These are phyloP conservation scores for Auricularia heimuer DNA, from an alignment of 768 basidiomycete genomes.

Conservation along the genomic window DNA sequence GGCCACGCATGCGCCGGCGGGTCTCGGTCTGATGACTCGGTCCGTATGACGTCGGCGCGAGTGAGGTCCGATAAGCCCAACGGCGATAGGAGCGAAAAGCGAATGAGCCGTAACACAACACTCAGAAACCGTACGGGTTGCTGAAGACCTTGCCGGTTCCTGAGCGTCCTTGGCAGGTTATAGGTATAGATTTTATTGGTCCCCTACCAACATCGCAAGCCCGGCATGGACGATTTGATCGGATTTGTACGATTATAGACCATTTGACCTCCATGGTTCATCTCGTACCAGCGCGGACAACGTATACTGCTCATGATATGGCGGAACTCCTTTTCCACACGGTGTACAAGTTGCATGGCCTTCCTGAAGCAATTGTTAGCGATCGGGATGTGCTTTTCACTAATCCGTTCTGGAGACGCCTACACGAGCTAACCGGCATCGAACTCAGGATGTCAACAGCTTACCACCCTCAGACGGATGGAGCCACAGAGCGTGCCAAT, in stretches of 20 bases:
- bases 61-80: too few relatives aligned
- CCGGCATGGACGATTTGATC: conserved; percentile 15
- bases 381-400: conserved; percentile 28
- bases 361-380: conserved; percentile 20
- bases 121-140: conserved; percentile 16
- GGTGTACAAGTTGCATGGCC: conserved; percentile 27
- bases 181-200: conserved; percentile 21
- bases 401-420: conserved; percentile 21
- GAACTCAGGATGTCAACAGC: conserved; percentile 24
- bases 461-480: conserved; percentile 31
- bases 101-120: background rate
- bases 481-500: conserved; percentile 18
- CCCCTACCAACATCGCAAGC: conserved; percentile 17
- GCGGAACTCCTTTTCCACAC: conserved; percentile 27
- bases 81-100: too few relatives aligned
- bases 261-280: conserved; percentile 16
- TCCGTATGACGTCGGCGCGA: too few relatives aligned
- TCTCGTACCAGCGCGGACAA: conserved; percentile 20
- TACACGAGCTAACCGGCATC: conserved; percentile 16
- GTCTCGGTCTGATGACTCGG: too few relatives aligned
- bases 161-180: conserved; percentile 16
- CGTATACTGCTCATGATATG: conserved; percentile 24
- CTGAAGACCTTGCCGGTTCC: conserved; percentile 17
- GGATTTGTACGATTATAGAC: conserved; percentile 18
- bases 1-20: too few relatives aligned